Base-by-base conservation (phyloP, 139 green algal genomes). In the Diplosphaera chodatii region DNA sequence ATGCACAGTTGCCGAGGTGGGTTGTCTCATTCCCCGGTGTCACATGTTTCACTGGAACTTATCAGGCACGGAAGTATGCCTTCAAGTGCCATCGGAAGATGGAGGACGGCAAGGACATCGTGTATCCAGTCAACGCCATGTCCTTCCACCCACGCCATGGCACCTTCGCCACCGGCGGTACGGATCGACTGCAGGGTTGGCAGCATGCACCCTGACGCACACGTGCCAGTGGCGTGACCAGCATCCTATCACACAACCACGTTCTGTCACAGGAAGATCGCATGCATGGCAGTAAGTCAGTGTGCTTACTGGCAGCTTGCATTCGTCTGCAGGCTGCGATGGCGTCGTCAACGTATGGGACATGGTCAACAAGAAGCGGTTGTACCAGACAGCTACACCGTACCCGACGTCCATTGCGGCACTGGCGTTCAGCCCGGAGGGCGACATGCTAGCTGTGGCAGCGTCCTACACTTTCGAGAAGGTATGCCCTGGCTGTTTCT, bases 271-370 rank as follows among this genome's bases (percentile, higher is more conserved):
- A n/a, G n/a, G 37, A 48, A 48, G 37, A 48, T 8, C 37, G 37
- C 8, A 48, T 13, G 37, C 13, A 8, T 48, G 8, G 37, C 37
- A 48, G n/a, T n/a, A n/a, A n/a, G n/a, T n/a, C n/a, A n/a, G n/a
- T n/a, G n/a, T n/a, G n/a, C n/a, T n/a, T n/a, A n/a, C n/a, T n/a
- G n/a, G n/a, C n/a, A n/a, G n/a, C n/a, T n/a, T n/a, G n/a, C n/a
- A n/a, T n/a, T 48, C 48, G 8, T 25, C 16, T 25, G 67, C 73
- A 84, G 86, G 93, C 13, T 91, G 91, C 22, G 93, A 98, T 72
- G 93, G 93, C 16, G 83, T 92, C 55, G 85, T 97, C 13, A 94
- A 91, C 70, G 78, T 95, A 1, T 98, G 93, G 93, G 93, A 98
- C 68, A 89, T 89, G 16, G 78, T 78, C 59, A 93, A 97, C 80